Evolutionary conservation across 345 rosid species (phyloP), one percentile per base, ranked within the genome.

Genomic region (Ceriops decandra): DNA sequence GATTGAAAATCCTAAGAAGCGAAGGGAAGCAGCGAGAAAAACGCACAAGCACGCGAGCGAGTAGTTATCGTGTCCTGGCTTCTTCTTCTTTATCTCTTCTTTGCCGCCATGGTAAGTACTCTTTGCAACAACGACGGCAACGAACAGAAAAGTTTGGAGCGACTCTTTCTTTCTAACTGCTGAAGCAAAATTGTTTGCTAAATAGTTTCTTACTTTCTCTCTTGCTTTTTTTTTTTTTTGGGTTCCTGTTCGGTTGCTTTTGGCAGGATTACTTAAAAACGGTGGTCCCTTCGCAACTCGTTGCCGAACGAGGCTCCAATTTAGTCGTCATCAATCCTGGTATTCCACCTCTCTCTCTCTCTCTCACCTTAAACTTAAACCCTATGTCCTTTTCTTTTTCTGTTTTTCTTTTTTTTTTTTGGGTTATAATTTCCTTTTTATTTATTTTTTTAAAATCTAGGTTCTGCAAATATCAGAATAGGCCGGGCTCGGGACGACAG

Each of bases 181-280:
- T 0, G 47, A 38, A 38, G 47, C 47, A 38, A 38, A 10, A 38
- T 10, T 11, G 47, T 38, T 38, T 38, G 16, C 47, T 38, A 9
- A 2, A 38, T 11, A 42, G 49, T 42, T 42, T 42, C 49, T 42
- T 42, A 9, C 30, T 24, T 10, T 13, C 28, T 21, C 6, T 31
- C 63, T 53, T 24, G 28, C 3, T 35, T 17, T 28, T 63, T 7
- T 19, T 22, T 22, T 17, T 53, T 47, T 57, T 33, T 7, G 0
- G 35, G 6, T 33, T 33, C 10, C 36, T 33, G 52, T 33, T 20
- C 2, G 19, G 9, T 42, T 7, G 2, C 13, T 24, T 20, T 56
- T 24, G n/a, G 63, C 86, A 91, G 99, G 99, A 95, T 83, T 90
- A 95, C 85, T 72, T 95, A 88, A 95, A 86, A 79, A 82, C 99